Percentiles rank a stretch among this genome's conserved stretches.
These are phyloP conservation scores for Calonectria pseudoreteaudii DNA, from an alignment of 2,329 filamentous ascomycete species.

Conservation along the genomic window DNA sequence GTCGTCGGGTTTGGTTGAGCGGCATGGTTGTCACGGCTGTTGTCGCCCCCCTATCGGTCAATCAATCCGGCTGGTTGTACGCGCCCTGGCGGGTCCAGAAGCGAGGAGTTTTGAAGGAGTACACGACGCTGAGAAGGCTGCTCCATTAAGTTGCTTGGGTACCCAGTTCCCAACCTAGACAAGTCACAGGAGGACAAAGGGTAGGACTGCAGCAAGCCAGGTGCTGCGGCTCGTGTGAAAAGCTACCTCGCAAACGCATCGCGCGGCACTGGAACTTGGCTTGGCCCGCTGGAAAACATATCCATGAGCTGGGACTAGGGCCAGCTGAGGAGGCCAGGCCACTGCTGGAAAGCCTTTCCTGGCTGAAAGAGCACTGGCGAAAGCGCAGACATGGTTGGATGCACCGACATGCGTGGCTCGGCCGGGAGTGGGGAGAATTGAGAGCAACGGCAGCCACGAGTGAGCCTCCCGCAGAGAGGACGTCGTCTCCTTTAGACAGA, in stretches of 20 bases:
- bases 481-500: constrained; percentile 1
- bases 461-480: background rate
- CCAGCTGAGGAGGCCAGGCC: background rate
- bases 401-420: background rate
- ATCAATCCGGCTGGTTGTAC: background rate
- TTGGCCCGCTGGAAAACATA: background rate
- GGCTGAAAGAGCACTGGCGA: background rate
- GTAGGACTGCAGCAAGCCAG: background rate
- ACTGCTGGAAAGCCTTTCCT: background rate
- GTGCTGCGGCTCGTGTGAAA: background rate
- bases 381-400: background rate
- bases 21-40: background rate
- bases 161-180: background rate
- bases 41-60: background rate
- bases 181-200: background rate
- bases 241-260: background rate
- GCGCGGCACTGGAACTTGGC: background rate
- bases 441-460: background rate
- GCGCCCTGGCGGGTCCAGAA: background rate
- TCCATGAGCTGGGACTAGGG: background rate
- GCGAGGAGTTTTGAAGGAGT: background rate
- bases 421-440: background rate
- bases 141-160: background rate
- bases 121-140: background rate
- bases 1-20: background rate